Percentiles rank a stretch among this genome's conserved stretches.
These are phyloP conservation scores for Sclerotinia nivalis DNA, from an alignment of 2,329 filamentous ascomycete species.

Conservation along the genomic window DNA sequence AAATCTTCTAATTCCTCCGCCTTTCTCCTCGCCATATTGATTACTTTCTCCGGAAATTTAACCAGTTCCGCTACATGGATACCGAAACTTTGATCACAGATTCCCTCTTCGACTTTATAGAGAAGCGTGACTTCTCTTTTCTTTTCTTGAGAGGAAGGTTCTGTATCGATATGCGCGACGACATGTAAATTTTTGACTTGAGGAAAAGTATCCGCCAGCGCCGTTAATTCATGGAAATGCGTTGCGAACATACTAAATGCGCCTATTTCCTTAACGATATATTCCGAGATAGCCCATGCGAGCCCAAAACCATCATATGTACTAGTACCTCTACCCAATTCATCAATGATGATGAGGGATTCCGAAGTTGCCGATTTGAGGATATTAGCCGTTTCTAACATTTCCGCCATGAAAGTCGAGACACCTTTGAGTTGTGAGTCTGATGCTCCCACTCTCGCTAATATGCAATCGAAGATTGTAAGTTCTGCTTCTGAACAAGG, in stretches of 20 bases:
- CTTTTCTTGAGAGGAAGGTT: constrained; percentile 41
- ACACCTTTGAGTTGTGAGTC: constrained; percentile 98
- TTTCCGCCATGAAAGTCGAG: constrained; percentile 99
- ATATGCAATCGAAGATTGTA: constrained; percentile 94
- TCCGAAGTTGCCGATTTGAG: constrained; percentile 94
- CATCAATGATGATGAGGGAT: constrained; percentile 97
- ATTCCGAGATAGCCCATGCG: constrained; percentile 98
- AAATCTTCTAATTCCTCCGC: constrained; percentile 98
- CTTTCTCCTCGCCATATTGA: constrained; percentile 99
- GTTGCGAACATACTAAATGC: constrained; percentile 96
- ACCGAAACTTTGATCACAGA: constrained; percentile 96
- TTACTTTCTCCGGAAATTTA: constrained; percentile 92
- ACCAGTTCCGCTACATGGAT: constrained; percentile 98
- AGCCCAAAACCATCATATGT: constrained; percentile 98
- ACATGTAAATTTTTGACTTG: constrained; percentile 94
- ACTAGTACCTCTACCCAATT: constrained; percentile 92
- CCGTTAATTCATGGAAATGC: constrained; percentile 97
- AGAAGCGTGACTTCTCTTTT: constrained; percentile 86
- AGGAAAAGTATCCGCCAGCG: constrained; percentile 79
- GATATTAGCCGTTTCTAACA: constrained; percentile 98
- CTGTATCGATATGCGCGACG: constrained; percentile 78
- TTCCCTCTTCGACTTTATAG: constrained; percentile 93
- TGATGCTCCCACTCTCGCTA: constrained; percentile 91
- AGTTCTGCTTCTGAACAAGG: constrained; percentile 88
- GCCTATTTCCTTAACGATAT: constrained; percentile 93